Percentiles rank a stretch among this genome's conserved stretches.
Evolutionary conservation across 768 basidiomycete species (phyloP).

Genomic region (Auricularia auricula-judae): DNA sequence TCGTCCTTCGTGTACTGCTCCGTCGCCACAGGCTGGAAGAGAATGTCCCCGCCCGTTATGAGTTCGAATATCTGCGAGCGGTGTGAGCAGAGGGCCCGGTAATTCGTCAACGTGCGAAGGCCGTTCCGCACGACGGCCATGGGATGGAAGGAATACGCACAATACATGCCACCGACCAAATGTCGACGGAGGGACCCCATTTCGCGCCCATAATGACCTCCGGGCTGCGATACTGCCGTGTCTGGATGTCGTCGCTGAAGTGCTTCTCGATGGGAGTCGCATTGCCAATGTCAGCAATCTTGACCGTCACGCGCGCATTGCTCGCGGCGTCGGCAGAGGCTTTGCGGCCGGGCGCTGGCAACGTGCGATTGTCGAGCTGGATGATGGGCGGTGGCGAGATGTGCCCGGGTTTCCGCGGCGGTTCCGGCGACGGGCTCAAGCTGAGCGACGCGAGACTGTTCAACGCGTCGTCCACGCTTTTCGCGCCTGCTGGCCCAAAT

Average conservation of each 20-base stretch:
- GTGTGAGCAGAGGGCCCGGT: too few species aligned
- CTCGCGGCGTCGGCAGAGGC: not conserved
- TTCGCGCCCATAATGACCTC: conserved; percentile 85
- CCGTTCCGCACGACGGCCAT: too few species aligned
- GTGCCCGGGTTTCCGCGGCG: not conserved
- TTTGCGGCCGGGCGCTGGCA: not conserved
- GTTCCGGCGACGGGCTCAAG: not conserved
- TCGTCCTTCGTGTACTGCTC: conserved; percentile 85
- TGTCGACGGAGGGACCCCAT: conserved; percentile 79
- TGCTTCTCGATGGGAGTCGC: conserved; percentile 86
- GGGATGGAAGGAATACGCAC: conserved; percentile 18
- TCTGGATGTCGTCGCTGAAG: conserved; percentile 93
- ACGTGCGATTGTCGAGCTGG: not conserved
- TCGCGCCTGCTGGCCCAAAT: not conserved
- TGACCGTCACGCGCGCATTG: conserved; percentile 54
- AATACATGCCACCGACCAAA: conserved; percentile 88
- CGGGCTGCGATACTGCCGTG: conserved; percentile 91
- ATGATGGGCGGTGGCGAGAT: not conserved
- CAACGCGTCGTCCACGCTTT: not conserved
- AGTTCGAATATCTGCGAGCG: conserved; percentile 50
- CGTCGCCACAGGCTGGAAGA: conserved; percentile 77
- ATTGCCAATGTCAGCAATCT: conserved; percentile 92
- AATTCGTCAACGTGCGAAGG: too few species aligned
- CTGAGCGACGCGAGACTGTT: not conserved
- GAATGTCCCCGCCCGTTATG: conserved; percentile 83